These are phyloP conservation scores for Byssothecium circinans DNA, from an alignment of 2,329 filamentous ascomycete species.

Conservation along the genomic window DNA sequence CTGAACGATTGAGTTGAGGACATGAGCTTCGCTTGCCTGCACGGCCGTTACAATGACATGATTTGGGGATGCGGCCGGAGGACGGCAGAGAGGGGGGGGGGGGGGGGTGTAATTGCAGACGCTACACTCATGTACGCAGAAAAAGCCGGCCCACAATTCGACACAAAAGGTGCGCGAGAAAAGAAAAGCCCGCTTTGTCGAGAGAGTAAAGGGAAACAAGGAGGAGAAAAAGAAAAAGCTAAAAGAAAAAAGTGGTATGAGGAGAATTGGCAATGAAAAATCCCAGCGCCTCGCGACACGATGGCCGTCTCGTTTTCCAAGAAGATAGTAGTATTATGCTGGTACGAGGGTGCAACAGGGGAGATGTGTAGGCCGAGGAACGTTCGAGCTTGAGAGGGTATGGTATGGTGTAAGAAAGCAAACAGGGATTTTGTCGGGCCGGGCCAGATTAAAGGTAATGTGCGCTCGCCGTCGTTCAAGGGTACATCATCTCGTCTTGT, in stretches of 20 bases:
- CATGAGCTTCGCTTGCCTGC: conserved; percentile 9
- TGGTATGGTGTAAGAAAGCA: conserved; percentile 36
- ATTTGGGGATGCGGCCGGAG: background rate
- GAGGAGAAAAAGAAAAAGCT: conserved; percentile 22
- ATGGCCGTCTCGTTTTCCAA: conserved; percentile 30
- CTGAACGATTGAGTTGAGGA: background rate
- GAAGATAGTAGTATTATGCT: conserved; percentile 36
- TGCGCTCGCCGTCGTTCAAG: conserved; percentile 32
- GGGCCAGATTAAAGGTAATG: conserved; percentile 29
- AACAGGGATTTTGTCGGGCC: conserved; percentile 26
- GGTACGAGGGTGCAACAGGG: conserved; percentile 22
- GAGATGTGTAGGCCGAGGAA: conserved; percentile 19
- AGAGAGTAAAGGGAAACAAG: conserved; percentile 25
- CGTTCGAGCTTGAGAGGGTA: conserved; percentile 27
- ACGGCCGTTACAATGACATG: conserved; percentile 8
- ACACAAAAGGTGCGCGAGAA: conserved; percentile 10
- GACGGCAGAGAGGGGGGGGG: background rate
- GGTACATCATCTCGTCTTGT: conserved; percentile 34
- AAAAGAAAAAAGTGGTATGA: conserved; percentile 30
- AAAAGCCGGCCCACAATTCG: conserved; percentile 27
- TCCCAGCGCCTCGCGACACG: conserved; percentile 35
- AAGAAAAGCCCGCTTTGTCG: conserved; percentile 20
- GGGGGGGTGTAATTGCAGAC: conserved; percentile 11
- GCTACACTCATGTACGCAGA: conserved; percentile 26
- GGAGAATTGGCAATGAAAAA: conserved; percentile 29